phyloP scores from a whole-genome alignment of 2,329 filamentous ascomycete species.

The Ophiostoma ulmi region DNA sequence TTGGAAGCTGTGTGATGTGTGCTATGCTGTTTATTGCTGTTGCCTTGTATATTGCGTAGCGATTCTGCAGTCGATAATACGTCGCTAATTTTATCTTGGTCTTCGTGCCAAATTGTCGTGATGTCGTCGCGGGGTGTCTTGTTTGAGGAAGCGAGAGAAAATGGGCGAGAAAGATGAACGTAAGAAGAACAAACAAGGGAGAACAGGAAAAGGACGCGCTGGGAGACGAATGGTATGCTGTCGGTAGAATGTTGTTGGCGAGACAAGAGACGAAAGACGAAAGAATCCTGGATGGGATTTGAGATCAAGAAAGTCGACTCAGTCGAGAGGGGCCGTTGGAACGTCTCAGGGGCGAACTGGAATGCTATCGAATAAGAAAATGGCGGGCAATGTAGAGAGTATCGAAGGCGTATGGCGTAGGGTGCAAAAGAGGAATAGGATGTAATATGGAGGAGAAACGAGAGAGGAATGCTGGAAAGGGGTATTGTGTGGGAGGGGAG shows the following conservation, averaged over 20 bases:
- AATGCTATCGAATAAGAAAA: background rate
- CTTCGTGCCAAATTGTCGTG: background rate
- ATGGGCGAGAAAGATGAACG: background rate
- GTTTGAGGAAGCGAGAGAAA: background rate
- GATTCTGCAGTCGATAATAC: background rate
- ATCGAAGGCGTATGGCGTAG: background rate
- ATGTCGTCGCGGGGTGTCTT: constrained; percentile 8
- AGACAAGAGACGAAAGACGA: background rate
- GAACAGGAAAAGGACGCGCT: background rate
- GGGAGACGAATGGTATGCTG: background rate
- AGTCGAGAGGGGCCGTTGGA: background rate
- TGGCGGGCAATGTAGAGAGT: background rate
- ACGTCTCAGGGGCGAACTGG: constrained; percentile 1
- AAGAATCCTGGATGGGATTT: background rate
- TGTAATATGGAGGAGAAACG: no score
- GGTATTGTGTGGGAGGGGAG: constrained; percentile 10
- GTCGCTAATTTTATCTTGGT: background rate
- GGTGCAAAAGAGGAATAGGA: background rate
- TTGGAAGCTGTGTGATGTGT: background rate
- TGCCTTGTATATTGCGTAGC: constrained; percentile 4
- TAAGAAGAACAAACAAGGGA: background rate
- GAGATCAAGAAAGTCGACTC: background rate
- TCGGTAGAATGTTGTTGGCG: background rate
- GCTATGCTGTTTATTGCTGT: background rate
- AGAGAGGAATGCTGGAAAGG: background rate